These are phyloP conservation scores for Aureobasidium zeae DNA, from an alignment of 2,329 filamentous ascomycete genomes.

Conservation along the genomic window DNA sequence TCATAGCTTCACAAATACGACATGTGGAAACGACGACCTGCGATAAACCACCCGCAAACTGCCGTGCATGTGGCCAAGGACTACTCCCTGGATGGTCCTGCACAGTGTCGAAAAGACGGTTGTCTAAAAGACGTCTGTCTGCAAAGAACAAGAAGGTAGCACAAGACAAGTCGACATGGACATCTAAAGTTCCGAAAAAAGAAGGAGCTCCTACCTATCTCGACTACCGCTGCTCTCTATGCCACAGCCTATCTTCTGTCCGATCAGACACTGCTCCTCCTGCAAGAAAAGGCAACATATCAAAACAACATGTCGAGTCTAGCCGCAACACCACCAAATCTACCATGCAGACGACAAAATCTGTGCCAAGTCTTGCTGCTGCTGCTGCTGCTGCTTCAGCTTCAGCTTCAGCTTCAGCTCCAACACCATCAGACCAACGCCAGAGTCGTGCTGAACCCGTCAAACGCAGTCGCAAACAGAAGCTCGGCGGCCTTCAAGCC, in stretches of 20 bases:
- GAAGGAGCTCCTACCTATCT: background rate
- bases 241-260: background rate
- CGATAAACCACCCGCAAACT: slow-evolving; percentile 16
- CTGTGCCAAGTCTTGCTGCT: background rate
- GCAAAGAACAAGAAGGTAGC: background rate
- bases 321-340: too few species aligned
- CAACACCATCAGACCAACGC: too few species aligned
- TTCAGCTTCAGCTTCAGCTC: too few species aligned
- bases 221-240: slow-evolving; percentile 8
- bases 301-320: background rate
- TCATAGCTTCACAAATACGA: slow-evolving; percentile 15
- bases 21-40: too few species aligned
- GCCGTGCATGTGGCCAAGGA: slow-evolving; percentile 31
- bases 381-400: background rate
- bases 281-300: background rate
- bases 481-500: slow-evolving; percentile 45
- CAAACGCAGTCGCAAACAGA: slow-evolving; percentile 46
- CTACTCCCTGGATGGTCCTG: slow-evolving; percentile 31
- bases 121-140: background rate
- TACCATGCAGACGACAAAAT: too few species aligned
- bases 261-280: background rate
- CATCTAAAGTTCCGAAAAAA: slow-evolving; percentile 9
- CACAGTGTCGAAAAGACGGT: slow-evolving; percentile 13
- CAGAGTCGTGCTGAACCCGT: background rate
- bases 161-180: too few species aligned